Evolutionary conservation across 2,329 filamentous ascomycete species (phyloP).

Genomic region (Sodiomyces alkalinus): DNA sequence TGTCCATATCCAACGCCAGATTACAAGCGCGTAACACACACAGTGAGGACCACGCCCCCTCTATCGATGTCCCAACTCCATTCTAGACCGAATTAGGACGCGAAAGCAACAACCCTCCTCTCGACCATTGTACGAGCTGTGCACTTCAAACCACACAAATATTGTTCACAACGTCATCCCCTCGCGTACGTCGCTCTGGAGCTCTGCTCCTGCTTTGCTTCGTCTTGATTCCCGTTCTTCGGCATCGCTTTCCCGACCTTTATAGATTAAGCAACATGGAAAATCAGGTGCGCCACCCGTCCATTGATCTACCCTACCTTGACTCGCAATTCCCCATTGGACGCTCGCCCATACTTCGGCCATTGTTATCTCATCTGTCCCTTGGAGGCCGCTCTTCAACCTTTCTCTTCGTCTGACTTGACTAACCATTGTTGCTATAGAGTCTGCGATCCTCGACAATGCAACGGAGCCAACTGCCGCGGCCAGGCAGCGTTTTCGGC

Average conservation of each 20-base stretch:
- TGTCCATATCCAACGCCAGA: too few relatives aligned
- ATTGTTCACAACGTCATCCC: constrained; percentile 12
- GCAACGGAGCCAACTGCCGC: constrained; percentile 8
- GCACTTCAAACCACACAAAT: constrained; percentile 1
- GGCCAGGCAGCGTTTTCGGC: constrained; percentile 12
- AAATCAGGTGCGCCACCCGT: constrained; percentile 6
- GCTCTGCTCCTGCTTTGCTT: constrained; percentile 21
- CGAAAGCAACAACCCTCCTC: constrained; percentile 5
- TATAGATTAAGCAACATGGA: too few relatives aligned
- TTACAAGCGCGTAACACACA: too few relatives aligned
- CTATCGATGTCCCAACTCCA: constrained; percentile 1
- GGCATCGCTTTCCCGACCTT: constrained; percentile 2
- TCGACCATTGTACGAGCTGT: constrained; percentile 2
- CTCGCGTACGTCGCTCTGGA: constrained; percentile 16
- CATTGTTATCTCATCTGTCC: too few relatives aligned
- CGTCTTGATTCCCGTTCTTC: constrained; percentile 6
- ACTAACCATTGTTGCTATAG: too few relatives aligned
- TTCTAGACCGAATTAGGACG: constrained; percentile 6
- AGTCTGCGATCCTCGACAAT: constrained; percentile 12
- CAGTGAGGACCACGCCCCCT: too few relatives aligned
- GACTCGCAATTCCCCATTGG: too few relatives aligned
- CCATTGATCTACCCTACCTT: too few relatives aligned
- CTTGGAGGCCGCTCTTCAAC: too few relatives aligned
- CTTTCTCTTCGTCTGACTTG: too few relatives aligned
- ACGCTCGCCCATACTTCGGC: too few relatives aligned